Base-by-base conservation (phyloP, 228 moss, liverwort and hornwort species). In the Sphagnum magellanicum region DNA sequence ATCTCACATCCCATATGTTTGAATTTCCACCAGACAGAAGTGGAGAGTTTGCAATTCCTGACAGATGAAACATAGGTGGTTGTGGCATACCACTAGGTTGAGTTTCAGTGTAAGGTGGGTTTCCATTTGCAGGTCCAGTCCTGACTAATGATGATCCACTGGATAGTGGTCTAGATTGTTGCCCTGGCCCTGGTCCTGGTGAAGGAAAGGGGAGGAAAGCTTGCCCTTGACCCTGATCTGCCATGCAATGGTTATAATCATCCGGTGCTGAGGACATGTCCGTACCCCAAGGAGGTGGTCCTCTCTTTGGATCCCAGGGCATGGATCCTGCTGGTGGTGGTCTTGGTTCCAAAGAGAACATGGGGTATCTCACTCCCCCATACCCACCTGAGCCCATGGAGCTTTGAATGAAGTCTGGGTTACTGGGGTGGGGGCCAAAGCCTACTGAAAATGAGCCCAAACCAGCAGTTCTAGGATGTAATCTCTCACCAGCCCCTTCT, bases 1-100 rank as follows among this genome's bases (percentile, higher is more conserved):
- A 49, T 49, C 16, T 67, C 16, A 67, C 65, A 66, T 66, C 67
- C 51, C 51, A 52, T 8, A n/a, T 6, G 67, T 53, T 49, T 14
- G 67, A 16, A 6, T 51, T 16, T 52, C 51, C 52, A 51, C 51
- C 67, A 51, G 14, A 15, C 67, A 51, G 67, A 10, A 67, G 10
- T 51, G 17, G 64, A 7, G 49, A 13, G 49, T 49, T 65, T 32
- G 6, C 48, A 50, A 48, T n/a, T 5, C 10, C 64, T 1, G 49
- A 9, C 9, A 10, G 64, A 32, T 48, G 48, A 65, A n/a, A 10
- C 47, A 13, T 48, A 48, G 14, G 16, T 6, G 52, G 14, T 53
- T 14, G 67, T 12, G 67, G 67, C 5, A 51, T n/a, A 4, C 67
- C 67, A 12, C 65, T 50, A 51, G 12, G 67, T 53, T 15, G 67